Evolutionary conservation across 176 grass and related monocot genomes (phyloP).

Genomic region (Pontederia crassipes): DNA sequence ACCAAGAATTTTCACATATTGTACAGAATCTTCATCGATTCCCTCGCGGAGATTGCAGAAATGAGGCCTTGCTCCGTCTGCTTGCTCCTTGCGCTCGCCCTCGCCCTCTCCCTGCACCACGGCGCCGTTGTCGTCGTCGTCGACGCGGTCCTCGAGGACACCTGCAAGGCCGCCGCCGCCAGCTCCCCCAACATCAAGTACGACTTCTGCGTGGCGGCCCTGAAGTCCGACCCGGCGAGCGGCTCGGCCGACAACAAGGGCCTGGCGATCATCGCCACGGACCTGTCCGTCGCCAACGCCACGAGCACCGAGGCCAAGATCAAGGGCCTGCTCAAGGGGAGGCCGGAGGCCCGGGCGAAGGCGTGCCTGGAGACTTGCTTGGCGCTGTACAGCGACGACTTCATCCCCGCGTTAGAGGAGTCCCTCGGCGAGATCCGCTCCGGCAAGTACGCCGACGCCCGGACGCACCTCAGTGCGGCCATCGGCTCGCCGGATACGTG

Average conservation of each 20-base stretch:
- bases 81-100: not conserved
- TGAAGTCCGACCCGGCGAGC: constrained; percentile 18
- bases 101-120: not conserved
- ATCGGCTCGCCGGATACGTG: too few species aligned
- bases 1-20: too few species aligned
- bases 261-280: constrained; percentile 26
- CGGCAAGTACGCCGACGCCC: too few species aligned
- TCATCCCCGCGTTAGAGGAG: not conserved
- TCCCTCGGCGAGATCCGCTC: not conserved
- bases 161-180: constrained; percentile 10
- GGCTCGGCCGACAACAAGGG: constrained; percentile 1
- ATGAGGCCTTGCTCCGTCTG: too few species aligned
- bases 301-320: constrained; percentile 10
- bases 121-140: constrained; percentile 1
- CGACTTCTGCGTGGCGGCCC: constrained; percentile 38
- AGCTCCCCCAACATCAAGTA: constrained; percentile 30
- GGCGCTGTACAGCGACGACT: not conserved
- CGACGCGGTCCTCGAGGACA: constrained; percentile 1
- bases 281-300: constrained; percentile 9
- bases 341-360: not conserved
- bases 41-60: too few species aligned
- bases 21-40: too few species aligned
- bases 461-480: too few species aligned
- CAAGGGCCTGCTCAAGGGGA: constrained; percentile 1
- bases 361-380: not conserved